Percentiles rank a stretch among this genome's conserved stretches.
These are phyloP conservation scores for Sporothrix humicola DNA, from an alignment of 2,329 filamentous ascomycete species.

Conservation along the genomic window DNA sequence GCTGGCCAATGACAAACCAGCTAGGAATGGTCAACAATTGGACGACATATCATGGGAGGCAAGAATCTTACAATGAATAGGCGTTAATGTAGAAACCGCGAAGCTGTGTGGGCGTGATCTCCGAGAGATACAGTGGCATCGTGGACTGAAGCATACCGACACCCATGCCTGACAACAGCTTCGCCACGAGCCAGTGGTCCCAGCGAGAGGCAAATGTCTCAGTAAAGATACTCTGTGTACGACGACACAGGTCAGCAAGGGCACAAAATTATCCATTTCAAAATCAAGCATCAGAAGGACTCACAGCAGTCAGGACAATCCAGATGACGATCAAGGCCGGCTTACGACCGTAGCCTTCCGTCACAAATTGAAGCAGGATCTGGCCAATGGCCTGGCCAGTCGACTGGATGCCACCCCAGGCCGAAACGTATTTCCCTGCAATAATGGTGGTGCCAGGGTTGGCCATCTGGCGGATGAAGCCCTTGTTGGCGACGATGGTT, in stretches of 20 bases:
- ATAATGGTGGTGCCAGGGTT: constrained; percentile 31
- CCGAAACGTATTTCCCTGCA: constrained; percentile 34
- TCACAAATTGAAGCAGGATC: constrained; percentile 45
- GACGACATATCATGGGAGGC: not conserved
- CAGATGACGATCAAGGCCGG: constrained; percentile 46
- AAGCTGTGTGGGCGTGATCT: constrained; percentile 49
- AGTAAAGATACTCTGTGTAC: constrained; percentile 43
- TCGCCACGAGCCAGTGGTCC: constrained; percentile 49
- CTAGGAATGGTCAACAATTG: constrained; percentile 29
- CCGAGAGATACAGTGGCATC: constrained; percentile 49
- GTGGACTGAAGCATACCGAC: constrained; percentile 51
- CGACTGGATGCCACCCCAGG: constrained; percentile 34
- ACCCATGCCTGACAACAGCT: constrained; percentile 45
- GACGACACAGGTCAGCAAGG: not conserved
- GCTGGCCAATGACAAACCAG: constrained; percentile 52
- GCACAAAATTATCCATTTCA: constrained; percentile 36
- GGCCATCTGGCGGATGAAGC: constrained; percentile 35
- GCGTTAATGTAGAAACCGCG: constrained; percentile 49
- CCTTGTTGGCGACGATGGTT: constrained; percentile 37
- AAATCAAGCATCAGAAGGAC: not conserved
- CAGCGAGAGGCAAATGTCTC: constrained; percentile 48
- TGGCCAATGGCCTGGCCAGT: constrained; percentile 31
- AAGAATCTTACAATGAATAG: constrained; percentile 45
- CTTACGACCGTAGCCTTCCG: constrained; percentile 48
- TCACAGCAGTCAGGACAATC: constrained; percentile 42